phyloP scores from a whole-genome alignment of 805 yeast species.

The Yarrowia osloensis region DNA sequence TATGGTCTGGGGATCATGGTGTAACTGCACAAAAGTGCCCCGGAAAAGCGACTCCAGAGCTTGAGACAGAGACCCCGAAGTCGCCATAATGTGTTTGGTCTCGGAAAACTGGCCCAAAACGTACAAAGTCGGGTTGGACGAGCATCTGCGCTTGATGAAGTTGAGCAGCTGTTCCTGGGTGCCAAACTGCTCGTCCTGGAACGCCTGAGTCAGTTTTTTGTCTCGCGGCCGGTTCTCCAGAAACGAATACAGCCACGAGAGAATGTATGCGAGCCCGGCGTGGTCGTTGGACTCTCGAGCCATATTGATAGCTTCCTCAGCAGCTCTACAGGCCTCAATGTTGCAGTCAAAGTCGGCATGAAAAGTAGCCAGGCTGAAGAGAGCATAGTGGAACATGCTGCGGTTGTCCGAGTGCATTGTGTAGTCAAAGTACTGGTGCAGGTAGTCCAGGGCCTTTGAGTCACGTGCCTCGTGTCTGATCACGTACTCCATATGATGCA shows the following conservation, averaged over 20 bases:
- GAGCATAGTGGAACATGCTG: constrained; percentile 72
- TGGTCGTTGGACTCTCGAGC: constrained; percentile 84
- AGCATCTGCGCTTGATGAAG: constrained; percentile 48
- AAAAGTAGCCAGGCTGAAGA: constrained; percentile 68
- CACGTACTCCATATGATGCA: constrained; percentile 61
- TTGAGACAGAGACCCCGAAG: constrained; percentile 31
- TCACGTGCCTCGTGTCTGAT: constrained; percentile 60
- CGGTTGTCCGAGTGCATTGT: constrained; percentile 67
- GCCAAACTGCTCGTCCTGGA: constrained; percentile 47
- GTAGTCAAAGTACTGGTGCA: constrained; percentile 69
- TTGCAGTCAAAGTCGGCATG: constrained; percentile 69
- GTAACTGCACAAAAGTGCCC: constrained; percentile 13
- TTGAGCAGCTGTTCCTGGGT: constrained; percentile 67
- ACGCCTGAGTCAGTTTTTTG: constrained; percentile 46
- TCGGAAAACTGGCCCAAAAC: constrained; percentile 27
- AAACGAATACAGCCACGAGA: constrained; percentile 59
- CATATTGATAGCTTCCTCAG: constrained; percentile 82
- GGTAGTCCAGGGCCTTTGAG: constrained; percentile 54
- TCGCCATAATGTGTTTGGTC: constrained; percentile 34
- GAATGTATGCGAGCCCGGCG: constrained; percentile 66
- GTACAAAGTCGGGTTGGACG: background rate
- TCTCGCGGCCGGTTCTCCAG: constrained; percentile 62
- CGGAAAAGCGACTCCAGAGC: constrained; percentile 31
- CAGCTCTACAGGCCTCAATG: constrained; percentile 71
- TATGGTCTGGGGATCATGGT: constrained; percentile 17